Conservation (phyloP, 805 yeast species). For the Ogataea pignaliae region DNA sequence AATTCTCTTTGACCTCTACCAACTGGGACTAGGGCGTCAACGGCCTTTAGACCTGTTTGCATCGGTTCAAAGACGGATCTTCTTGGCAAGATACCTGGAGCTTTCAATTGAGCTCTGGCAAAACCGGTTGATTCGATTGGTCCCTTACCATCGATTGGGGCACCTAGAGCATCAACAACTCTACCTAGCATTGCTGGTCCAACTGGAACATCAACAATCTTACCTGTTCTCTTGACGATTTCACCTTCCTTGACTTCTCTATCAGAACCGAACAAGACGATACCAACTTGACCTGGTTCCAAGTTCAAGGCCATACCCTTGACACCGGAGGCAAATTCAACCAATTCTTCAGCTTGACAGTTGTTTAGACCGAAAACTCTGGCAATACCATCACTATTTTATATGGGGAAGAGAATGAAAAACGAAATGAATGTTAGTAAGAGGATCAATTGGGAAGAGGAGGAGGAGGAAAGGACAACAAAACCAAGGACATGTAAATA, state of each 20-base stretch:
- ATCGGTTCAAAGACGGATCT: constrained; percentile 98
- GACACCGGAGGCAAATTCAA: constrained; percentile 98
- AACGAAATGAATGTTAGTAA: constrained; percentile 32
- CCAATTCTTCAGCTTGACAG: constrained; percentile 99
- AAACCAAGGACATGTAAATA: background rate
- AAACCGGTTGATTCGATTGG: constrained; percentile 83
- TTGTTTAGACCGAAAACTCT: constrained; percentile 99
- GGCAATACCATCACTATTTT: constrained; percentile 96
- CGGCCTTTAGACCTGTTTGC: constrained; percentile 99
- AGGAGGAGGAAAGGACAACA: background rate
- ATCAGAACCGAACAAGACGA: constrained; percentile 99
- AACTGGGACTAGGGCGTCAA: constrained; percentile 97
- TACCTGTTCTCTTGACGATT: constrained; percentile 99
- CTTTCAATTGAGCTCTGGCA: constrained; percentile 97
- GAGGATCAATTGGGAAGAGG: background rate
- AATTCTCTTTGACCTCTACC: constrained; percentile 99
- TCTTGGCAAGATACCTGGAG: constrained; percentile 99
- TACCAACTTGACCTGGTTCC: constrained; percentile 99
- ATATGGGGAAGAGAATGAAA: constrained; percentile 8
- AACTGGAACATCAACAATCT: constrained; percentile 98
- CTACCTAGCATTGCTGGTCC: constrained; percentile 98
- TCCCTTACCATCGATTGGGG: constrained; percentile 99
- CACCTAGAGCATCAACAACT: constrained; percentile 99
- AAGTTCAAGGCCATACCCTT: constrained; percentile 99
- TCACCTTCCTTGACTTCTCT: constrained; percentile 98